These are phyloP conservation scores for Solanum aculeatissimum DNA, from an alignment of 305 asterid species.

Conservation along the genomic window DNA sequence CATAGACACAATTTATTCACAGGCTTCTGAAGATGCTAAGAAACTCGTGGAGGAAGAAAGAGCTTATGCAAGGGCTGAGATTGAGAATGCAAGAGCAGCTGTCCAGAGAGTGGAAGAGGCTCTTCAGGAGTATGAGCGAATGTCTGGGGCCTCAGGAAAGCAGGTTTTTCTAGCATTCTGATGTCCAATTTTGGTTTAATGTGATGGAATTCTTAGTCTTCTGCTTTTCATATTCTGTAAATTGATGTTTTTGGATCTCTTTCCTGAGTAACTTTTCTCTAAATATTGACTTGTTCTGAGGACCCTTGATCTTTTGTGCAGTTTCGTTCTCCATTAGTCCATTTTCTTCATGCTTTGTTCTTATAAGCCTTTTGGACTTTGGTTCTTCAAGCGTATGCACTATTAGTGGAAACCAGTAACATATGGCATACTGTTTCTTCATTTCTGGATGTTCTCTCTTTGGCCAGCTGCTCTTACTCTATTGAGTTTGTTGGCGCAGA, in stretches of 20 bases:
- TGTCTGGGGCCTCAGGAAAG: constrained; percentile 72
- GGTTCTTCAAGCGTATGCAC: background rate
- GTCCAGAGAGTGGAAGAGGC: constrained; percentile 99
- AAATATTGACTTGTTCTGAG: background rate
- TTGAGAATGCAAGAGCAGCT: constrained; percentile 88
- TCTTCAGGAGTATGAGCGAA: constrained; percentile 81
- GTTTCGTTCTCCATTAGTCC: background rate
- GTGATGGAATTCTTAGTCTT: background rate
- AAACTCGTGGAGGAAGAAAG: constrained; percentile 87
- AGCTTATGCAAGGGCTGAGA: constrained; percentile 86
- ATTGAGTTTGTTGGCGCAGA: background rate
- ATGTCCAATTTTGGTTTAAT: background rate
- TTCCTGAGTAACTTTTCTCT: background rate
- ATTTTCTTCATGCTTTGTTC: background rate
- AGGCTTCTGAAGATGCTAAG: constrained; percentile 99
- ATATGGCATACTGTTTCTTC: background rate
- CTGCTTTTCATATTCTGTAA: background rate
- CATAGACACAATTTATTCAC: background rate
- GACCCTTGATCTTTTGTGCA: background rate
- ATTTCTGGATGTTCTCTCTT: background rate
- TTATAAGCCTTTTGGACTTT: background rate
- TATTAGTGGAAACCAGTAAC: background rate
- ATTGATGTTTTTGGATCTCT: background rate
- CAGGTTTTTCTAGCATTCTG: constrained; percentile 45
- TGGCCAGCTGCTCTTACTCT: background rate